Evolutionary conservation across 2,329 filamentous ascomycete genomes (phyloP).

Genomic region (Xylariomycetidae sp.): DNA sequence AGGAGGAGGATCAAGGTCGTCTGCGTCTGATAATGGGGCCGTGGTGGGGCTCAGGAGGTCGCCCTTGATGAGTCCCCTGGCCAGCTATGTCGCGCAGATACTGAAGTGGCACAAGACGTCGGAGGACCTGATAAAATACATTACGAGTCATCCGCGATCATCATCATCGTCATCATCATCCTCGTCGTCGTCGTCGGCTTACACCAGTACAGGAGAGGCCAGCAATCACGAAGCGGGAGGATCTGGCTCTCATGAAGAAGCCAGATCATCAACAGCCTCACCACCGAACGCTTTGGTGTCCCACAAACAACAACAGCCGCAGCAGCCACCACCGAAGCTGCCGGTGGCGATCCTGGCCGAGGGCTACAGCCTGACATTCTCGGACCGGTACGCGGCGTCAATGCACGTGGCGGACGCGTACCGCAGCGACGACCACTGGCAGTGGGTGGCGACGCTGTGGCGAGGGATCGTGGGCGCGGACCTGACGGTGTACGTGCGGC

Average conservation of each 20-base stretch:
- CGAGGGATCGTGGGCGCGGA: slow-evolving; percentile 80
- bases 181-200: neutral
- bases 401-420: slow-evolving; percentile 76
- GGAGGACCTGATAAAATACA: slow-evolving; percentile 58
- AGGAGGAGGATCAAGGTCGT: neutral
- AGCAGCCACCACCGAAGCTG: slow-evolving; percentile 27
- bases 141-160: slow-evolving; percentile 29
- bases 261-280: too few relatives aligned
- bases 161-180: neutral
- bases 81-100: slow-evolving; percentile 63
- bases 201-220: slow-evolving; percentile 8
- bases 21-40: neutral
- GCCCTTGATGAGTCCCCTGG: slow-evolving; percentile 37
- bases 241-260: too few relatives aligned
- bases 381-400: slow-evolving; percentile 68
- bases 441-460: slow-evolving; percentile 95
- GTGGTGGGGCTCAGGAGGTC: slow-evolving; percentile 5
- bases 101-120: slow-evolving; percentile 72
- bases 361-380: slow-evolving; percentile 76
- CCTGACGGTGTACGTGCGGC: slow-evolving; percentile 64
- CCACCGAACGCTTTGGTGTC: slow-evolving; percentile 2
- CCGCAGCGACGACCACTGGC: slow-evolving; percentile 85
- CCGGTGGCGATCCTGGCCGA: slow-evolving; percentile 72
- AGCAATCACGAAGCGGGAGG: slow-evolving; percentile 3
- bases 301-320: slow-evolving; percentile 3